Conservation (phyloP, 768 basidiomycete species). For the Butyriboletus loyo region DNA sequence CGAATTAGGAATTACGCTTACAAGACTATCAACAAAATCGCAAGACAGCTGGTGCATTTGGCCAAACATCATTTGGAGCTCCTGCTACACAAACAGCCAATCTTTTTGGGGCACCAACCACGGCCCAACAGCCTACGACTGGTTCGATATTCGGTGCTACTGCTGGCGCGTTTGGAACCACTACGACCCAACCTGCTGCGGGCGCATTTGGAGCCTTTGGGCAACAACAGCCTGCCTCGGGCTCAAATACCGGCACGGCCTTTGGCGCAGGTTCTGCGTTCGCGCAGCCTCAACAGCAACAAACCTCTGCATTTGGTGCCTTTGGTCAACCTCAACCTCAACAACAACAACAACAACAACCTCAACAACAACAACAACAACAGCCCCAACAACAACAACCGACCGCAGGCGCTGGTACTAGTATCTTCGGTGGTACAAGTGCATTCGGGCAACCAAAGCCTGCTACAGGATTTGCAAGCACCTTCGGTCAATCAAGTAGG, state of each 20-base stretch:
- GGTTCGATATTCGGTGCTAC: slow-evolving; percentile 30
- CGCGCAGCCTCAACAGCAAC: slow-evolving; percentile 34
- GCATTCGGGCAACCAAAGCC: slow-evolving; percentile 34
- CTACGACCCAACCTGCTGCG: slow-evolving; percentile 26
- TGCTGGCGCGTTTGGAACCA: slow-evolving; percentile 21
- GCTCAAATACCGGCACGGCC: slow-evolving; percentile 32
- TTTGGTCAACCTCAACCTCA: slow-evolving; percentile 49
- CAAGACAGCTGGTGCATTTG: slow-evolving; percentile 68
- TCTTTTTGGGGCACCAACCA: slow-evolving; percentile 26
- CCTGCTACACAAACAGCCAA: slow-evolving; percentile 24
- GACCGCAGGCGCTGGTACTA: slow-evolving; percentile 31
- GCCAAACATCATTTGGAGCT: slow-evolving; percentile 37
- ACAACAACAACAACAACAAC: slow-evolving; percentile 35
- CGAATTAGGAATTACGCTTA: slow-evolving; percentile 60
- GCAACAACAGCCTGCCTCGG: slow-evolving; percentile 37
- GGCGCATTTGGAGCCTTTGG: slow-evolving; percentile 32
- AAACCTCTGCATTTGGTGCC: slow-evolving; percentile 42
- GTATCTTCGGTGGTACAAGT: slow-evolving; percentile 33
- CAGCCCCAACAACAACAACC: slow-evolving; percentile 39
- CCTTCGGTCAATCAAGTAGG: slow-evolving; percentile 28
- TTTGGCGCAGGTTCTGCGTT: slow-evolving; percentile 45
- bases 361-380: slow-evolving; percentile 38
- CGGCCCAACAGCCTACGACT: slow-evolving; percentile 29
- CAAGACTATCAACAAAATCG: slow-evolving; percentile 77
- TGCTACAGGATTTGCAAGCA: slow-evolving; percentile 26